Base-by-base conservation (phyloP, 2,329 filamentous ascomycete genomes). In the Gyromitra esculenta region DNA sequence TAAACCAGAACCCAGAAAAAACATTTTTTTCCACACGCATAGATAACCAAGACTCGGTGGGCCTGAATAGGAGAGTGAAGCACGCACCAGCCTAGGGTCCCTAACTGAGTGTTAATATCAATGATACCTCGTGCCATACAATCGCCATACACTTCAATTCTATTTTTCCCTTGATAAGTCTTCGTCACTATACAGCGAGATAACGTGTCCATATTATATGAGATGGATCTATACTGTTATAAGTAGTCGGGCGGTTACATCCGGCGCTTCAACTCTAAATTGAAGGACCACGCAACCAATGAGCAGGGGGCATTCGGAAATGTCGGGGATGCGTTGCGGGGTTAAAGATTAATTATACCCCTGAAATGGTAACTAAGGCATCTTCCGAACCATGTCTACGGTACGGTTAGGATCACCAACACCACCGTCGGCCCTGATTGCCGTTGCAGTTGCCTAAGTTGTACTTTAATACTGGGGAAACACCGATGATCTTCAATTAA, bases 381-480 rank as follows among this genome's bases (percentile, higher is more conserved):
- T 48, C 31, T 71, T 75, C 57, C 65, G 65, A 65, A 21, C 39
- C 65, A 70, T 65, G 9, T 15, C 41, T 35, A 66, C 56, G 43
- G 54, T 66, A 66, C 41, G 62, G 62, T 48, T 65, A 7, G 4
- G 69, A 66, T 50, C 37, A 64, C 15, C 45, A 18, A 31, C 50
- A 52, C 59, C 60, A 50, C 62, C 62, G 71, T 68, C 71, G 63
- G 71, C 54, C 71, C 71, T 73, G 63, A 60, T 45, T 63, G 43
- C 62, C 71, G 71, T 31, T 60, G 43, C n/a, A 43, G 21, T 39
- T 59, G 64, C 37, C 48, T 59, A 6, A 25, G 5, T 62, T 41
- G 15, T 50, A 7, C n/a, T 50, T 15, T 18, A 50, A 13, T 25
- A 60, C 15, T 11, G 15, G 37, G 8, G n/a, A 25, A 18, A 37